These are phyloP conservation scores for Misopates orontium DNA, from an alignment of 257 asterid species.

Conservation along the genomic window DNA sequence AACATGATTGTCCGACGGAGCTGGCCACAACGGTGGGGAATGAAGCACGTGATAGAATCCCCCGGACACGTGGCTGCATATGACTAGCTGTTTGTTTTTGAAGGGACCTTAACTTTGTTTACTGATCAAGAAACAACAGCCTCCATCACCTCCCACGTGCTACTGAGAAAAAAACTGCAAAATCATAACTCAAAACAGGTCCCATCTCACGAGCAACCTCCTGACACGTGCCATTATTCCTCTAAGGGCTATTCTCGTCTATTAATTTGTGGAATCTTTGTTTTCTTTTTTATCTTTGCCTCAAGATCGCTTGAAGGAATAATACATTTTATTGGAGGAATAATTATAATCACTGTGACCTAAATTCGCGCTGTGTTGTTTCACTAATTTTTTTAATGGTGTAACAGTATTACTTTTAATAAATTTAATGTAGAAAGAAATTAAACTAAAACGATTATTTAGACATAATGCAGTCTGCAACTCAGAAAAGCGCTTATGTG, in stretches of 20 bases:
- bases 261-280: background rate
- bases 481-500: too few species aligned
- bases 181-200: slow-evolving; percentile 10
- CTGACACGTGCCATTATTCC: slow-evolving; percentile 47
- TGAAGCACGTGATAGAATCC: slow-evolving; percentile 49
- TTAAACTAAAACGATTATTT: too few species aligned
- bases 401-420: too few species aligned
- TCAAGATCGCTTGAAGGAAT: background rate
- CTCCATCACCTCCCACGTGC: slow-evolving; percentile 52
- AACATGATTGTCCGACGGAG: slow-evolving; percentile 39
- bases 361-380: too few species aligned
- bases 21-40: slow-evolving; percentile 14
- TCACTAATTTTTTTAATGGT: background rate
- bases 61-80: slow-evolving; percentile 28
- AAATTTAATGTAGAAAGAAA: too few species aligned
- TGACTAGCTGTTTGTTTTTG: slow-evolving; percentile 24
- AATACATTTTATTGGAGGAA: too few species aligned
- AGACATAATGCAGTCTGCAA: too few species aligned
- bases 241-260: slow-evolving; percentile 25
- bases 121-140: slow-evolving; percentile 35
- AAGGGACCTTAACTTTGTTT: slow-evolving; percentile 34
- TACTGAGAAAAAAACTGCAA: slow-evolving; percentile 28
- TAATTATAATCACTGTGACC: background rate
- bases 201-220: slow-evolving; percentile 42
- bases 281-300: slow-evolving; percentile 4